Evolutionary conservation across 495 filamentous ascomycete genomes (phyloP), one percentile per base, ranked within the genome.

Genomic region (Aspergillus sparsus): DNA sequence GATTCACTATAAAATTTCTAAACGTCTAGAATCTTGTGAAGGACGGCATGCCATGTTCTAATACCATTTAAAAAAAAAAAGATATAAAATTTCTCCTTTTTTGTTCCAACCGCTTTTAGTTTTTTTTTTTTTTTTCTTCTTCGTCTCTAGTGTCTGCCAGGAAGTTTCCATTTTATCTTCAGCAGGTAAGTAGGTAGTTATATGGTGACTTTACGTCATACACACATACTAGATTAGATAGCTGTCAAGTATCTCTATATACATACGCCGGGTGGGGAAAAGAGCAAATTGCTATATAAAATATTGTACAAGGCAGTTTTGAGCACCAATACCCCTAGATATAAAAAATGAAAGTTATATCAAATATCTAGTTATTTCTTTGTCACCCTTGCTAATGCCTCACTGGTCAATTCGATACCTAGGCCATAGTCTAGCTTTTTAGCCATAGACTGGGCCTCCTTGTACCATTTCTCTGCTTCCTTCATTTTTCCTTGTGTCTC

Each of bases 391-490:
- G 74, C 79, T 60, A 76, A 61, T 0, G 68, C 68, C 41, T 52
- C 62, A 21, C 86, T 76, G 0, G 87, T 84, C 71, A 84, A 83
- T 33, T 66, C 66, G 7, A 87, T 70, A 5, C 89, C 90, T 33
- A 89, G 84, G 7, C 82, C 72, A 64, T 88, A 88, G 0, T 83
- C 84, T 15, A 93, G 67, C 10, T 74, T 83, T 61, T 83, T 82
- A 44, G 86, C 85, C 56, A 92, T 64, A 7, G 71, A 78, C 44
- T 77, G 75, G 13, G 90, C 89, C 66, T 96, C 84, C 41, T 79
- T 72, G 66, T 87, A 76, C 35, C 58, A 58, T 44, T 71, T 62
- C 54, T 61, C 61, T 12, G 94, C 94, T 63, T 88, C 82, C n/a
- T 78, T 74, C 0, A 73, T 58, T 64, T 89, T 78, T 3, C 88